Percentiles rank a stretch among this genome's conserved stretches.
Conservation (phyloP, 352 stramenopile genomes). For the Globisporangium echinulatum region DNA sequence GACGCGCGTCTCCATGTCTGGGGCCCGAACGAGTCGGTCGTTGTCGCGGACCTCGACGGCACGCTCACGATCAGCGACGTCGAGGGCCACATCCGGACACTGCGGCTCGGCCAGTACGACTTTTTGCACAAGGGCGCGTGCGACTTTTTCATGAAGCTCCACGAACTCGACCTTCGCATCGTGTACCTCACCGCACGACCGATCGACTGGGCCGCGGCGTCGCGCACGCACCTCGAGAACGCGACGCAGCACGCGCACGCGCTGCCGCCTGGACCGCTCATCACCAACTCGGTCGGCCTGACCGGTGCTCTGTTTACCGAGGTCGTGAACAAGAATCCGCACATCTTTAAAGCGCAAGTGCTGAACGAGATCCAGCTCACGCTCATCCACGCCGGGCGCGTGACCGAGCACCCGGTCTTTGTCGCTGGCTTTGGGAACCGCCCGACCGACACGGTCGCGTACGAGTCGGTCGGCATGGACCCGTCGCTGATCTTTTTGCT, state of each 20-base stretch:
- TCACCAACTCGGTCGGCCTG: conserved; percentile 77
- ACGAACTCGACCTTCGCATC: conserved; percentile 66
- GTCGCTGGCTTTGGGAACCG: conserved; percentile 84
- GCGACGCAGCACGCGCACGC: conserved; percentile 48
- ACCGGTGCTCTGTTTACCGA: conserved; percentile 75
- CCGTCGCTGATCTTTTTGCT: conserved; percentile 74
- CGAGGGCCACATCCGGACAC: conserved; percentile 78
- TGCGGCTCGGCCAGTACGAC: conserved; percentile 79
- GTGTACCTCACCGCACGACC: conserved; percentile 77
- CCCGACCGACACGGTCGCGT: conserved; percentile 75
- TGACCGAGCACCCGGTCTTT: conserved; percentile 70
- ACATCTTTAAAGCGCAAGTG: conserved; percentile 80
- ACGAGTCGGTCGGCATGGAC: conserved; percentile 70
- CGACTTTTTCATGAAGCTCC: conserved; percentile 77
- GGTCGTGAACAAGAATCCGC: conserved; percentile 82
- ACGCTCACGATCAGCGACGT: conserved; percentile 84
- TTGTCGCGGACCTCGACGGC: conserved; percentile 77
- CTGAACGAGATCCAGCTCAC: conserved; percentile 78
- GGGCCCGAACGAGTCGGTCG: conserved; percentile 72
- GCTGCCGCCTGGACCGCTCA: conserved; percentile 61
- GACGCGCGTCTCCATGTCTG: conserved; percentile 72
- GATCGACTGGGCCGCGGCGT: conserved; percentile 71
- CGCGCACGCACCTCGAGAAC: conserved; percentile 68
- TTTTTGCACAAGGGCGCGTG: conserved; percentile 72
- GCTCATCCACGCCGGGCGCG: conserved; percentile 67